A percentile compares a stretch with the other conserved stretches of the same genome.
phyloP scores from a whole-genome alignment of 2,329 filamentous ascomycete genomes.

The Sarocladiaceae sp. region DNA sequence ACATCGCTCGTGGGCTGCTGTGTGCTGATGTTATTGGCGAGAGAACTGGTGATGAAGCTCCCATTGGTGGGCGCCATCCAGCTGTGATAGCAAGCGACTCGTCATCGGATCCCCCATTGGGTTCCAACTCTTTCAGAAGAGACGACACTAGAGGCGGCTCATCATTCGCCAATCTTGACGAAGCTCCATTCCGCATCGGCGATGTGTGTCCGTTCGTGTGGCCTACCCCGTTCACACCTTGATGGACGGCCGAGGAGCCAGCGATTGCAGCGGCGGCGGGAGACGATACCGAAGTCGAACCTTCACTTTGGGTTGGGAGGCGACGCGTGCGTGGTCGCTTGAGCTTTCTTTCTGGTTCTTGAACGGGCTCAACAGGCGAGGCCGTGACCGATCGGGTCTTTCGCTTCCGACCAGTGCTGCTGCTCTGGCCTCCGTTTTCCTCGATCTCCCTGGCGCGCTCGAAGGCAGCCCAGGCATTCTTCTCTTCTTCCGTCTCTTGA shows the following conservation, averaged over 20 bases:
- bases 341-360: slow-evolving; percentile 72
- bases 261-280: slow-evolving; percentile 23
- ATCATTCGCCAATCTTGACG: slow-evolving; percentile 23
- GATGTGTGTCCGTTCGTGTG: slow-evolving; percentile 7
- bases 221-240: neutral
- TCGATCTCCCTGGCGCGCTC: slow-evolving; percentile 74
- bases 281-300: slow-evolving; percentile 34
- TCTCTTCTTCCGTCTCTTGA: slow-evolving; percentile 70
- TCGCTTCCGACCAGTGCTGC: slow-evolving; percentile 60
- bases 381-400: slow-evolving; percentile 64
- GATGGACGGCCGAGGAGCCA: slow-evolving; percentile 18
- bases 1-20: slow-evolving; percentile 61
- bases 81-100: slow-evolving; percentile 30
- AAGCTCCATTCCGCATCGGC: slow-evolving; percentile 13
- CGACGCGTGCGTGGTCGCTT: slow-evolving; percentile 81
- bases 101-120: slow-evolving; percentile 52
- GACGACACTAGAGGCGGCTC: slow-evolving; percentile 80
- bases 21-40: slow-evolving; percentile 45
- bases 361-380: slow-evolving; percentile 61
- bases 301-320: slow-evolving; percentile 42
- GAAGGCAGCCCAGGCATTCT: slow-evolving; percentile 82
- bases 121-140: slow-evolving; percentile 80
- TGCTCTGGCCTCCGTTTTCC: slow-evolving; percentile 33
- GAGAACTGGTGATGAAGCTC: slow-evolving; percentile 52
- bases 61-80: slow-evolving; percentile 24